Evolutionary conservation across 768 basidiomycete species (phyloP), one percentile per base, ranked within the genome.

Genomic region (Pisolithus marmoratus): DNA sequence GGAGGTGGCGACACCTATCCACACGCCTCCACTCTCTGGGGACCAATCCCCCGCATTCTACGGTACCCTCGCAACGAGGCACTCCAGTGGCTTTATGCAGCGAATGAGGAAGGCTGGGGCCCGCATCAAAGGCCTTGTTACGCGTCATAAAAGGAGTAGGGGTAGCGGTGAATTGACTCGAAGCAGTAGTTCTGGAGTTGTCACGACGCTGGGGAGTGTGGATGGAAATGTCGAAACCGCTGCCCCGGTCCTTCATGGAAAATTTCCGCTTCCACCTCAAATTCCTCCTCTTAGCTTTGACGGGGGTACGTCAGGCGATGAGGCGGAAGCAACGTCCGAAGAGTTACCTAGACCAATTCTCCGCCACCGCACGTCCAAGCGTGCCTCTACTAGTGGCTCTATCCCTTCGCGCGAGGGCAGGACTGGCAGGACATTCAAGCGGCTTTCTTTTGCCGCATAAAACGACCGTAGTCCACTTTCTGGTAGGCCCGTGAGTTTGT

Each of bases 201-300:
- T 58, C 50, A 55, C 63, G 5, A 54, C 46, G 22, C 61, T 56
- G 44, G 68, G 63, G n/a, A 70, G 68, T 46, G 67, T 59, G 31
- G 54, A 61, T 29, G 68, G 54, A 17, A 68, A 63, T 46, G 59
- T 68, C 36, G 58, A 66, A 48, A 68, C 68, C 57, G 55, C 50
- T 42, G 66, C 66, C 14, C 64, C 58, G 61, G 67, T 11, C 63
- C 58, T n/a, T 58, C 64, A 26, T 66, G 64, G 40, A 54, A 64
- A 31, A 38, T 22, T 44, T 29, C 45, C 48, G 8, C 40, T 41
- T 8, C 22, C 40, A 22, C 40, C 40, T 41, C 46, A 37, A 36
- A 20, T 45, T n/a, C 55, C 58, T 24, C 51, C 34, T 6, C 54
- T 48, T 15, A 44, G 46, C 42, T 29, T 48, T 12, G 48, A 45